Conservation (phyloP, 2,329 filamentous ascomycete genomes). For the Pyrenophora tritici-repentis region DNA sequence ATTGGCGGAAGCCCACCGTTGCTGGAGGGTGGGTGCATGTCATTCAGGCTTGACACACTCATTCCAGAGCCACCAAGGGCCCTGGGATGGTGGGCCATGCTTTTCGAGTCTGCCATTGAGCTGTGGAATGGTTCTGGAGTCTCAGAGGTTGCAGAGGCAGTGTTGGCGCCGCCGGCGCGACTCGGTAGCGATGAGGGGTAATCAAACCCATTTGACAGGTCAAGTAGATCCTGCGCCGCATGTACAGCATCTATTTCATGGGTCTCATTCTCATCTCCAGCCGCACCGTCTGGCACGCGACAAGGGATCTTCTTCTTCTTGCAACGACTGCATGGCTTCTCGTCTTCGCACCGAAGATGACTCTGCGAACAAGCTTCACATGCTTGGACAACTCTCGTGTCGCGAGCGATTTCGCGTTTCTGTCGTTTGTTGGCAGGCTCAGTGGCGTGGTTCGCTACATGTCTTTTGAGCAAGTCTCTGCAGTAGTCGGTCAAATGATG, state of each 20-base stretch:
- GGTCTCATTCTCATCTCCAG: conserved; percentile 20
- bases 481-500: conserved; percentile 5
- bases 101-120: background rate
- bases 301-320: conserved; percentile 56
- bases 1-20: conserved; percentile 5
- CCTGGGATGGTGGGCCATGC: background rate
- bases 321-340: conserved; percentile 60
- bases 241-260: conserved; percentile 33
- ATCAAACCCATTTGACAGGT: conserved; percentile 34
- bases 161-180: conserved; percentile 6
- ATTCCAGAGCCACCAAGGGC: background rate
- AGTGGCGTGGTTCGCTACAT: conserved; percentile 52
- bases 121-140: conserved; percentile 8
- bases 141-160: conserved; percentile 11
- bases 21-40: conserved; percentile 12
- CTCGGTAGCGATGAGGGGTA: conserved; percentile 18
- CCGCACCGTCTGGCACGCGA: conserved; percentile 26
- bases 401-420: conserved; percentile 31
- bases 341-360: conserved; percentile 60
- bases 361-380: conserved; percentile 58
- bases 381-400: conserved; percentile 49
- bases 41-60: background rate
- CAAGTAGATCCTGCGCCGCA: conserved; percentile 39
- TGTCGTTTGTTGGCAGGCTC: conserved; percentile 40
- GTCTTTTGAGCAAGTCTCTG: conserved; percentile 58